A percentile compares a stretch with the other conserved stretches of the same genome.
Conservation (phyloP, 23 red algal genomes). For the Gracilaria gracilis region DNA sequence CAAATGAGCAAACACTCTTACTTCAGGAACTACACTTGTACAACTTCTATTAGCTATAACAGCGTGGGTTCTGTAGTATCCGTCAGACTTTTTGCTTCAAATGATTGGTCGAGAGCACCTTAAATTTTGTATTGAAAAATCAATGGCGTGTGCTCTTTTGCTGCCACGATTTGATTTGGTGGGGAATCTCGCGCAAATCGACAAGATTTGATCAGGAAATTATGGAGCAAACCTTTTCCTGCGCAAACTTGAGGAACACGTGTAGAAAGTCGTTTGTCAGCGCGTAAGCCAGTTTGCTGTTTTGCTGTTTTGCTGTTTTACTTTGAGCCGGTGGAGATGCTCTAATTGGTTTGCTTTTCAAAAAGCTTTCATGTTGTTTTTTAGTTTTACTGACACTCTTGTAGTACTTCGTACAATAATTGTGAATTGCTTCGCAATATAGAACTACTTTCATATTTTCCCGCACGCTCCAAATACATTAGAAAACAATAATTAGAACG, state of each 20-base stretch:
- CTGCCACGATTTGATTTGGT: neutral
- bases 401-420: no score
- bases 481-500: no score
- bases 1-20: neutral
- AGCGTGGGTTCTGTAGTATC: neutral
- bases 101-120: neutral
- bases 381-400: no score
- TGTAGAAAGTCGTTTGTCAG: neutral
- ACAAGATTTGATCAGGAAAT: neutral
- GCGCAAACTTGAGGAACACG: neutral
- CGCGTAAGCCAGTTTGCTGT: neutral
- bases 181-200: neutral
- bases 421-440: no score
- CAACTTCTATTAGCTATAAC: neutral
- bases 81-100: neutral
- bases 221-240: neutral
- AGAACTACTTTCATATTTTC: no score
- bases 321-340: neutral
- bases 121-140: neutral
- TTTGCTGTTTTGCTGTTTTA: conserved; percentile 22
- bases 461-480: no score
- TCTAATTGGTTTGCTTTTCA: no score
- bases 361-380: no score
- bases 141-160: neutral
- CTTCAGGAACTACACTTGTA: neutral